These are phyloP conservation scores for Fraxinus americana DNA, from an alignment of 257 asterid genomes.

Conservation along the genomic window DNA sequence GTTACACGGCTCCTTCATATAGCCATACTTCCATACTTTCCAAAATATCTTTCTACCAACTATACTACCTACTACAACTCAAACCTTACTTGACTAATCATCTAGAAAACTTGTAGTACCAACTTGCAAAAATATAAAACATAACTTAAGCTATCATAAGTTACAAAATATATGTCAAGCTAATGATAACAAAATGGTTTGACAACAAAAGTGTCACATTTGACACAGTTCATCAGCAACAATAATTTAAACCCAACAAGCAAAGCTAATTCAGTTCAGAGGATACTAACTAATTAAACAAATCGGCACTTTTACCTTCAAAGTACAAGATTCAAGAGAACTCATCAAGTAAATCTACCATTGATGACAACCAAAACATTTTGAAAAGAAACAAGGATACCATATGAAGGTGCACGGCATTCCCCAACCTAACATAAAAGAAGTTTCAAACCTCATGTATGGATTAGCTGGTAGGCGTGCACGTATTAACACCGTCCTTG, in stretches of 20 bases:
- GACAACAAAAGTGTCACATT: no score
- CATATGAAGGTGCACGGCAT: slow-evolving; percentile 24
- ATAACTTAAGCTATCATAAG: no score
- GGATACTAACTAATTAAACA: slow-evolving; percentile 34
- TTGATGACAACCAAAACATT: background rate
- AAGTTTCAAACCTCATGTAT: background rate
- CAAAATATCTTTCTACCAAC: no score
- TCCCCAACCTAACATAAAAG: background rate
- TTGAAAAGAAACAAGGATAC: slow-evolving; percentile 20
- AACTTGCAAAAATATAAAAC: no score
- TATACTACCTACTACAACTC: no score
- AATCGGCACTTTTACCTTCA: slow-evolving; percentile 24
- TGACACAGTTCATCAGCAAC: background rate
- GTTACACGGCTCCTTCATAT: no score
- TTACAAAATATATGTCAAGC: no score
- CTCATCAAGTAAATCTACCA: slow-evolving; percentile 23
- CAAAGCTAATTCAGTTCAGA: slow-evolving; percentile 29
- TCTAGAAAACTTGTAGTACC: no score
- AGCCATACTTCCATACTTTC: no score
- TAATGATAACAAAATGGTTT: no score
- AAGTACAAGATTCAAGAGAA: slow-evolving; percentile 19
- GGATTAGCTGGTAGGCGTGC: slow-evolving; percentile 21
- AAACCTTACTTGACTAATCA: no score
- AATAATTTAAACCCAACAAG: slow-evolving; percentile 15
- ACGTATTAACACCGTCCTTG: slow-evolving; percentile 69